These are phyloP conservation scores for Wickerhamomyces sp. DNA, from an alignment of 1,139 yeast species.

Conservation along the genomic window DNA sequence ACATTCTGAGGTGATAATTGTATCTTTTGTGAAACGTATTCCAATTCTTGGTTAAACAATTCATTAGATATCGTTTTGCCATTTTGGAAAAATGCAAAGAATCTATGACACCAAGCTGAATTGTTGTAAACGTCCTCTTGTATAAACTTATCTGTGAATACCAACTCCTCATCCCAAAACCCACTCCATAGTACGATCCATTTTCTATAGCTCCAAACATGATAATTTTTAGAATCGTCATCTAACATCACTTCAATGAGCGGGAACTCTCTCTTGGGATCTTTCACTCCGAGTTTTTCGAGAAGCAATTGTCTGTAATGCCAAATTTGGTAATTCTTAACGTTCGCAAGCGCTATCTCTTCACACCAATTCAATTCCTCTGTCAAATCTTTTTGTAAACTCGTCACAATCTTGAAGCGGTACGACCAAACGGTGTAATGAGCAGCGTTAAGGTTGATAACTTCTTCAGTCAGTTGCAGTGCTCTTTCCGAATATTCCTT, in stretches of 20 bases:
- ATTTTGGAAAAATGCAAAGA: conserved; percentile 33
- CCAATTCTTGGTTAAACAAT: conserved; percentile 35
- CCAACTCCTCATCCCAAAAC: conserved; percentile 46
- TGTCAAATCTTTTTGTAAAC: conserved; percentile 30
- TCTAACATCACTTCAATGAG: conserved; percentile 61
- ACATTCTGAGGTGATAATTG: conserved; percentile 71
- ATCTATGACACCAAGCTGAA: conserved; percentile 91
- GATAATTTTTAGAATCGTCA: conserved; percentile 86
- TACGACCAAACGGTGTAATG: conserved; percentile 92
- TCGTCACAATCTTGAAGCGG: conserved; percentile 51
- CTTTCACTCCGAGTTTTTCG: conserved; percentile 29
- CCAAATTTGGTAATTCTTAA: conserved; percentile 96
- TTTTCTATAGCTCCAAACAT: conserved; percentile 89
- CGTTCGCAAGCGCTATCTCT: conserved; percentile 63
- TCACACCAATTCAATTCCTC: conserved; percentile 77
- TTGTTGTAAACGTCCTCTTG: conserved; percentile 73
- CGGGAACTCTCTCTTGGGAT: conserved; percentile 54
- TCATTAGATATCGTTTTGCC: conserved; percentile 19
- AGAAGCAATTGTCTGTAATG: conserved; percentile 67
- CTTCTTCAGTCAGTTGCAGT: conserved; percentile 53
- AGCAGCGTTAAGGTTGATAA: conserved; percentile 72
- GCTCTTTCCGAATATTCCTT: conserved; percentile 72
- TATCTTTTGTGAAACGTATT: conserved; percentile 44
- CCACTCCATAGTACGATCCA: conserved; percentile 65
- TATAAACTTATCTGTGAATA: conserved; percentile 46